Evolutionary conservation across 805 yeast species (phyloP), one percentile per base, ranked within the genome.

Genomic region (Pichia deserticola): DNA sequence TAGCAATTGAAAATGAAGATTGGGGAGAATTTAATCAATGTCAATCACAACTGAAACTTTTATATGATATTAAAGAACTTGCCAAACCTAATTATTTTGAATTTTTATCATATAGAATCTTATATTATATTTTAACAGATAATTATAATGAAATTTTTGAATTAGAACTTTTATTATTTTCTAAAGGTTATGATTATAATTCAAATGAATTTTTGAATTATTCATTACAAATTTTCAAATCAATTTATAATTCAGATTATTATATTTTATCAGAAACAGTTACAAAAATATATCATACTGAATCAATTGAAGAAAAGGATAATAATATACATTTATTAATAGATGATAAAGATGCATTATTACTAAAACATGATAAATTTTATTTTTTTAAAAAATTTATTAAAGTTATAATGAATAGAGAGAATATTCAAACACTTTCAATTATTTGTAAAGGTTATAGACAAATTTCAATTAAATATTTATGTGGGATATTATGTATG

Each of bases 1-100:
- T 90, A n/a, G 95, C 97, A 0, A 75, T 92, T 37, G 85, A 82
- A 57, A 82, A 85, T 60, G 75, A 78, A 39, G 99, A 92, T 65
- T 68, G 92, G 54, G 97, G 97, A 9, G 98, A 93, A 65, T 89
- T 86, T 64, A 93, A 93, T 68, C 97, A 92, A 64, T 93, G 98
- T 63, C 95, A 86, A 65, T 80, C 95, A 13, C 88, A 89, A 58
- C 68, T 93, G 45, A 78, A 78, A 54, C 71, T 76, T 42, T 69
- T 90, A 28, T 90, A 84, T 60, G 76, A 71, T 6, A 52, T 56
- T 25, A 61, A 62, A 27, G 64, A 67, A 1, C 50, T 49, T 1
- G 32, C 54, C 7, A 43, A 49, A 13, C 63, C 70, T 12, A 70
- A 71, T 49, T 66, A 73, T 55, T 69, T 74, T 43, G 97, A 90